Conservation (phyloP, 352 stramenopile genomes). For the Phytopythium cucurbitacearum region DNA sequence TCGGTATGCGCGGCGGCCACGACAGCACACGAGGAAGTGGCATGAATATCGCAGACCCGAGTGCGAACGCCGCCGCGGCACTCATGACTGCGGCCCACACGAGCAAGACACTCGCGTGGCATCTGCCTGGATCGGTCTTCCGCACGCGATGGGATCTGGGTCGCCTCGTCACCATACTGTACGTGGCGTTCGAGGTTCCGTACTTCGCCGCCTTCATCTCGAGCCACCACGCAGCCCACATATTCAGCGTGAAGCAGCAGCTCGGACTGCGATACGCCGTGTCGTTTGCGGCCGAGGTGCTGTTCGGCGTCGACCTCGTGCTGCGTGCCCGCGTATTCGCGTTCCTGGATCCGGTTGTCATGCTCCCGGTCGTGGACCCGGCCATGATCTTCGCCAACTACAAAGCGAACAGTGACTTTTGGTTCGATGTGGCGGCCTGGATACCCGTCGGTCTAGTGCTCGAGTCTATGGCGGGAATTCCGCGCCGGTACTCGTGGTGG, state of each 20-base stretch:
- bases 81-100: slow-evolving; percentile 1
- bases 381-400: slow-evolving; percentile 57
- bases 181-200: slow-evolving; percentile 61
- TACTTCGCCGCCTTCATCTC: slow-evolving; percentile 67
- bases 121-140: slow-evolving; percentile 45
- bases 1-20: slow-evolving; percentile 33
- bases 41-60: not conserved
- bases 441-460: slow-evolving; percentile 42
- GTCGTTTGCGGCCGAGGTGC: slow-evolving; percentile 35
- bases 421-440: slow-evolving; percentile 41
- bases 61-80: slow-evolving; percentile 4
- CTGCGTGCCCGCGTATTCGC: slow-evolving; percentile 47
- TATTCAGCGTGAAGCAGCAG: slow-evolving; percentile 34
- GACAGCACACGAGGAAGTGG: not conserved
- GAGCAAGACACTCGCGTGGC: slow-evolving; percentile 19
- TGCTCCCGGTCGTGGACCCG: slow-evolving; percentile 49
- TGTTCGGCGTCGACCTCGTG: slow-evolving; percentile 48
- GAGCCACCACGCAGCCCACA: slow-evolving; percentile 37
- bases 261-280: slow-evolving; percentile 25
- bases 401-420: slow-evolving; percentile 48
- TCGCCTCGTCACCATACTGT: slow-evolving; percentile 38
- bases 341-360: slow-evolving; percentile 55
- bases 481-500: slow-evolving; percentile 23
- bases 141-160: slow-evolving; percentile 47
- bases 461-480: slow-evolving; percentile 25